Base-by-base conservation (phyloP, 371 early-diverging fungal genomes). In the Apophysomyces trapeziformis region DNA sequence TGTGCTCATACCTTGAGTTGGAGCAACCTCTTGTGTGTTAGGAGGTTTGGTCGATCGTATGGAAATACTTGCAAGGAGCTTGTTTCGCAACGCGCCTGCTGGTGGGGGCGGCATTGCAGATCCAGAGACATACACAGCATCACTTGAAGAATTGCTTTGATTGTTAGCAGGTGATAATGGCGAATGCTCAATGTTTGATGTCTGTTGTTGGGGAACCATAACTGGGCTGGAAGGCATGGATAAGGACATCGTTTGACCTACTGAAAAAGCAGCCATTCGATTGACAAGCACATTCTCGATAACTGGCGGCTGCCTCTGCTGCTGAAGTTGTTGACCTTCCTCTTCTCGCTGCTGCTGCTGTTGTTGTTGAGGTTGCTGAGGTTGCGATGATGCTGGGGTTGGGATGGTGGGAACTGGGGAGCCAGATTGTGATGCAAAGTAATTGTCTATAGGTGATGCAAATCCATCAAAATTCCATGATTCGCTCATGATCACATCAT, bases 51-150 rank as follows among this genome's bases (percentile, higher is more conserved):
- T 58, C 7, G 67, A 63, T 26, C 68, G 45, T 21, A 47, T 65
- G 32, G 66, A 66, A 2, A 64, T 54, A 56, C 58, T 66, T 44
- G 43, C 56, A 38, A 80, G 54, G 26, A 78, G 16, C 38, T 75
- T 78, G 50, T 65, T 78, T 4, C 73, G 66, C 14, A 73, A 32
- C 4, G 77, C 76, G 16, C 72, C 70, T 41, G 71, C 46, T 38
- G 79, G 73, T 6, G 79, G 83, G 7, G 82, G 82, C 11, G 78
- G 78, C 57, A 79, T 78, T 62, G 73, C 58, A 13, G 75, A 36
- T 12, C 73, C 61, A n/a, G 64, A 65, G 8, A 78, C 75, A 65
- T 78, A 78, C 58, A 78, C 58, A 21, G 75, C 74, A 46, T 66
- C 65, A 13, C 57, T 37, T 4, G 26, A 41, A 18, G n/a, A 45